Conservation (phyloP, 225 moss, liverwort and hornwort genomes). For the Anthoceros angustus region DNA sequence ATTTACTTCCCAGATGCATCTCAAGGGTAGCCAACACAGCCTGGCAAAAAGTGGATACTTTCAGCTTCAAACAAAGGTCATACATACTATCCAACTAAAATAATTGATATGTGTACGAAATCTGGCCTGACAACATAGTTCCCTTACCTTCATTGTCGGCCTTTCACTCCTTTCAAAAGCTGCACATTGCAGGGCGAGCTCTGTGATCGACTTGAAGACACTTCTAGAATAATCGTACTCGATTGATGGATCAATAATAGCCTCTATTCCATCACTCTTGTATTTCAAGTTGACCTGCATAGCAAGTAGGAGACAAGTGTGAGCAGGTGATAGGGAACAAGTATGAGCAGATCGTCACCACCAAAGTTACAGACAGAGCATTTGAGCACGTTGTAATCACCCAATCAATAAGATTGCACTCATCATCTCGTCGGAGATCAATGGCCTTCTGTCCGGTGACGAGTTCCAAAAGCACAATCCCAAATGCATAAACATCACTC, state of each 20-base stretch:
- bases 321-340: background rate
- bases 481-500: slow-evolving; percentile 31
- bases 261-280: slow-evolving; percentile 14
- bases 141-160: slow-evolving; percentile 35
- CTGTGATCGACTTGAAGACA: slow-evolving; percentile 19
- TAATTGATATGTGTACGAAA: background rate
- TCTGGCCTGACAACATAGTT: background rate
- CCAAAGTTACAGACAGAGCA: background rate
- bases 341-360: background rate
- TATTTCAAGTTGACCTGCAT: slow-evolving; percentile 23
- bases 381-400: slow-evolving; percentile 11
- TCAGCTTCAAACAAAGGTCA: background rate
- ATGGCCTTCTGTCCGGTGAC: slow-evolving; percentile 33
- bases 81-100: no score
- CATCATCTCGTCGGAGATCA: slow-evolving; percentile 26
- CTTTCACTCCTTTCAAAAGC: slow-evolving; percentile 29
- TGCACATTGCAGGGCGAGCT: slow-evolving; percentile 29
- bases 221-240: slow-evolving; percentile 24
- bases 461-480: slow-evolving; percentile 10
- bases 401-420: slow-evolving; percentile 46
- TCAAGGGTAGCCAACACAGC: slow-evolving; percentile 3
- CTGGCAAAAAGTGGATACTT: background rate
- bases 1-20: background rate
- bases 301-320: background rate
- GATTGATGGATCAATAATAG: slow-evolving; percentile 27